These are phyloP conservation scores for Umbelopsis sp. DNA, from an alignment of 371 early-diverging fungal species.

Conservation along the genomic window DNA sequence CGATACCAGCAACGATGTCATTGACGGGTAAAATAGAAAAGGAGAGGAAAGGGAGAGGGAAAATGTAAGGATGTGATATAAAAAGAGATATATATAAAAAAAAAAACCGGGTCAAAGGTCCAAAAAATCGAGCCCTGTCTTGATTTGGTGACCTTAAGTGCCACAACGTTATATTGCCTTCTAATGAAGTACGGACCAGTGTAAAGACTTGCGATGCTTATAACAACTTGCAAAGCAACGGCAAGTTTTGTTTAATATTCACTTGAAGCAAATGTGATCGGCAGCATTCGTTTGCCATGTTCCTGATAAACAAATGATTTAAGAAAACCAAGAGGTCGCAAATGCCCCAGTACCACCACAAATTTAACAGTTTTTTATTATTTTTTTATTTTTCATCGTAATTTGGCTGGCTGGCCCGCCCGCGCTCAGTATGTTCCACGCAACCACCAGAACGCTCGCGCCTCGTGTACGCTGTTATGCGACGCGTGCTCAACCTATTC, in stretches of 20 bases:
- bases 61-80: background rate
- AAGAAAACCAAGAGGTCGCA: too few relatives aligned
- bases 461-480: slow-evolving; percentile 10
- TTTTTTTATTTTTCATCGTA: background rate
- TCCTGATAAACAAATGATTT: too few relatives aligned
- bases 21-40: background rate
- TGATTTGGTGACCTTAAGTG: background rate
- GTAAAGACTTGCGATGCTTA: too few relatives aligned
- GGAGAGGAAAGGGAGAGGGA: slow-evolving; percentile 12
- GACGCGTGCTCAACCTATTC: background rate
- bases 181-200: too few relatives aligned
- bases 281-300: too few relatives aligned
- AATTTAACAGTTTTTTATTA: too few relatives aligned
- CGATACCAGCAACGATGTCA: slow-evolving; percentile 18
- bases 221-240: too few relatives aligned
- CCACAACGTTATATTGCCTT: background rate
- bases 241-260: too few relatives aligned
- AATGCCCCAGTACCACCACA: too few relatives aligned
- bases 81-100: too few relatives aligned
- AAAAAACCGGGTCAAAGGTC: background rate
- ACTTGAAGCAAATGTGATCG: too few relatives aligned
- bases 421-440: background rate
- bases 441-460: background rate
- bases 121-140: slow-evolving; percentile 1
- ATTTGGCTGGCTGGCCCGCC: background rate